Base-by-base conservation (phyloP, 2,329 filamentous ascomycete species). In the Tetracladium maxilliforme region DNA sequence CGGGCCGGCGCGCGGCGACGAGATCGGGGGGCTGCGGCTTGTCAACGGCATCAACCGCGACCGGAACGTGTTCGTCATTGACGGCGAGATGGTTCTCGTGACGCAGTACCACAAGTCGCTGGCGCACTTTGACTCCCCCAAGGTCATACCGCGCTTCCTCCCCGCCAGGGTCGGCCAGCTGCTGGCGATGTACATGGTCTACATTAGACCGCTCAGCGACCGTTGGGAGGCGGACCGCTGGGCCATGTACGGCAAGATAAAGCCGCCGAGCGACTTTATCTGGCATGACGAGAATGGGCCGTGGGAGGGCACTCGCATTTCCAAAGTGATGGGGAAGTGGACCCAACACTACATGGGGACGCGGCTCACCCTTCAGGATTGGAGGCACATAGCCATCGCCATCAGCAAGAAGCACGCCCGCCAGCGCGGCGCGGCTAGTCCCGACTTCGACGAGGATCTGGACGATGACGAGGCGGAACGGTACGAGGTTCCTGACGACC, bases 91-190 rank as follows among this genome's bases (percentile, higher is more conserved):
- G 8, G 13, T 13, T 15, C 16, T 19, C 12, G 11, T 27, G 5
- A 27, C 13, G 10, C 14, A 20, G 12, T 27, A 27, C 18, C 10
- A 27, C 13, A 27, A 27, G 19, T 21, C 11, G n/a, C 20, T 9
- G 10, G 25, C 13, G n/a, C n/a, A 14, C 7, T 22, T 22, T 10
- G 18, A 14, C 10, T 14, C 21, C 14, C 16, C 20, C 11, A 21
- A 22, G 14, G 25, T 27, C 10, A 27, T 27, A 22, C 19, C 12
- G 16, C 12, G 19, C 21, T 27, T 27, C 19, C 25, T 27, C 13
- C 19, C 17, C 5, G 16, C 10, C 11, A 12, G 12, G 11, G 25
- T 27, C 10, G 12, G 19, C 10, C 10, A 27, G 19, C 10, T 27
- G 15, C 16, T 27, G 10, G 19, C n/a, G 14, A 10, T 22, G 7